phyloP scores from a whole-genome alignment of 306 rosid genomes.

The Dalbergia cochinchinensis region DNA sequence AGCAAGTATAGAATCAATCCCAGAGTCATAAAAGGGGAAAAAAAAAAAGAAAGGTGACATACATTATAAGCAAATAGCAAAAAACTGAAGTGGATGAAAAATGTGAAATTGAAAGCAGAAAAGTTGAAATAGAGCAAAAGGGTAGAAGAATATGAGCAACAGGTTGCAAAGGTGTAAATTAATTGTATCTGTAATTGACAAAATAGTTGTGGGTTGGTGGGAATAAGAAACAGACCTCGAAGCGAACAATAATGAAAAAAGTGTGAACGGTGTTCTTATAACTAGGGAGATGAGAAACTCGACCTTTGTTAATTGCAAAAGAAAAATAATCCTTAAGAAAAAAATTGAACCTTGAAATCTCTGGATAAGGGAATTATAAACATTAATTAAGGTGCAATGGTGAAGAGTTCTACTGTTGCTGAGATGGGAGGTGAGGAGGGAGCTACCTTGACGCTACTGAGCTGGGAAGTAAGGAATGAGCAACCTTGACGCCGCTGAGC shows the following conservation, averaged over 20 bases:
- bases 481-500: no score
- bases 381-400: background rate
- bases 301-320: slow-evolving; percentile 80
- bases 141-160: slow-evolving; percentile 63
- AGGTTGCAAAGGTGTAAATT: slow-evolving; percentile 45
- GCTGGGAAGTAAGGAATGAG: no score
- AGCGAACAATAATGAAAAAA: slow-evolving; percentile 79
- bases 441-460: no score
- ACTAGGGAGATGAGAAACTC: slow-evolving; percentile 70
- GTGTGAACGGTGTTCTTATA: slow-evolving; percentile 89
- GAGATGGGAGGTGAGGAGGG: no score
- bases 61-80: background rate
- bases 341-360: background rate
- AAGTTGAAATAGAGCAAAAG: no score
- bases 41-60: no score
- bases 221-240: slow-evolving; percentile 70
- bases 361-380: background rate
- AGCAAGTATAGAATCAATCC: no score
- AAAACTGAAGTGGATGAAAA: background rate
- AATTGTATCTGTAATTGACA: slow-evolving; percentile 13
- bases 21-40: no score
- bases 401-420: no score
- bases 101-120: background rate
- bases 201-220: background rate
- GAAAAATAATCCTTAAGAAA: background rate